These are phyloP conservation scores for Andrographis paniculata DNA, from an alignment of 305 asterid species.

Conservation along the genomic window DNA sequence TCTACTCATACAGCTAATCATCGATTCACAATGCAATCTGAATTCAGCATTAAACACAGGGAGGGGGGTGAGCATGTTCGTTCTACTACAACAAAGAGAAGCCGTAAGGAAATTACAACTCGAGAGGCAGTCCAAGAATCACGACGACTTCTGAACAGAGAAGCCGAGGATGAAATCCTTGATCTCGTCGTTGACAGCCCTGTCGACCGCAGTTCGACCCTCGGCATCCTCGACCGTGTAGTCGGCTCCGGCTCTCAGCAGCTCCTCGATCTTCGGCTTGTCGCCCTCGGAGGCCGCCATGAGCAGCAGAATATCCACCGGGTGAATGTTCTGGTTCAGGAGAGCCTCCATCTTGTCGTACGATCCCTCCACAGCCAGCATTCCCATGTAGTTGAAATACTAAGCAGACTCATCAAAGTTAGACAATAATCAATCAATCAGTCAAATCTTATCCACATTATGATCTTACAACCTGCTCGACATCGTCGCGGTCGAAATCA, in stretches of 20 bases:
- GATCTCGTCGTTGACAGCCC: conserved; percentile 65
- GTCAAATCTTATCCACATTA: neutral
- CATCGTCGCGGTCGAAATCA: conserved; percentile 91
- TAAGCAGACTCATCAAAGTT: conserved; percentile 4
- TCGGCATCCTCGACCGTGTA: conserved; percentile 62
- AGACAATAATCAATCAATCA: no score
- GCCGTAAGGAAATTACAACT: neutral
- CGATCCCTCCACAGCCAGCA: conserved; percentile 92
- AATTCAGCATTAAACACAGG: no score
- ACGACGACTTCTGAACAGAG: conserved; percentile 50
- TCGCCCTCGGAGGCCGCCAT: conserved; percentile 87
- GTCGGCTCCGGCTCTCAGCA: conserved; percentile 83
- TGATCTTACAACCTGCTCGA: conserved; percentile 75
- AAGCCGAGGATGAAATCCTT: conserved; percentile 50
- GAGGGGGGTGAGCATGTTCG: no score
- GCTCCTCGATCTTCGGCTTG: conserved; percentile 78
- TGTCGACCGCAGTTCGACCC: conserved; percentile 73
- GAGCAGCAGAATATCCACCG: conserved; percentile 68
- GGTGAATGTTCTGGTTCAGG: conserved; percentile 73
- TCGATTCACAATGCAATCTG: no score
- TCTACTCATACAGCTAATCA: conserved; percentile 1
- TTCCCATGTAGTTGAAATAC: conserved; percentile 98
- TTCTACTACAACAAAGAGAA: no score
- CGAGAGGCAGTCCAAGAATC: conserved; percentile 1
- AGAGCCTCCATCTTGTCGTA: conserved; percentile 92